Evolutionary conservation across 805 yeast species (phyloP).

Genomic region (Candida khao-thaluensis): DNA sequence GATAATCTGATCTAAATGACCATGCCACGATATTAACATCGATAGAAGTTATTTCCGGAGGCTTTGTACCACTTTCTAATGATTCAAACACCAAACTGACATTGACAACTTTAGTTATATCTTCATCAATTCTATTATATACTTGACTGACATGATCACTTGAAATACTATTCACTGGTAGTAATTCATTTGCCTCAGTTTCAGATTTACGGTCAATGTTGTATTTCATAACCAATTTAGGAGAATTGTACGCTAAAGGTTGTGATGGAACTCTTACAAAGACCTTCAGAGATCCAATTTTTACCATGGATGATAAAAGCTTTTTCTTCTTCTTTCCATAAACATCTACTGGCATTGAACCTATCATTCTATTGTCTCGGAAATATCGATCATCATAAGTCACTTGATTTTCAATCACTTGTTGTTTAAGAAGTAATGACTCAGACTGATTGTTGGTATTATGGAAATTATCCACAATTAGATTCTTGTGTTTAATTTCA

Average conservation of each 20-base stretch:
- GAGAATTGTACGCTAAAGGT: slow-evolving; percentile 36
- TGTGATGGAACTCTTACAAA: slow-evolving; percentile 34
- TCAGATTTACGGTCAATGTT: slow-evolving; percentile 20
- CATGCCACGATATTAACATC: slow-evolving; percentile 40
- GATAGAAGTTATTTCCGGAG: slow-evolving; percentile 34
- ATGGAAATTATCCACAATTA: slow-evolving; percentile 17
- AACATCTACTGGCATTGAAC: slow-evolving; percentile 22
- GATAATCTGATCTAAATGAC: slow-evolving; percentile 41
- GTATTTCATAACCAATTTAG: slow-evolving; percentile 36
- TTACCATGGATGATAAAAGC: slow-evolving; percentile 31
- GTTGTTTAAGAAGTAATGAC: slow-evolving; percentile 12
- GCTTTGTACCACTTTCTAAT: slow-evolving; percentile 21
- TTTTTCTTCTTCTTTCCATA: slow-evolving; percentile 38
- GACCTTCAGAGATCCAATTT: slow-evolving; percentile 34
- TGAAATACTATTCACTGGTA: slow-evolving; percentile 19
- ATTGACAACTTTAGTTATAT: slow-evolving; percentile 23
- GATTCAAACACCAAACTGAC: slow-evolving; percentile 29
- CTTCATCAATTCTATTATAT: slow-evolving; percentile 28
- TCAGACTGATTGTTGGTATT: slow-evolving; percentile 7
- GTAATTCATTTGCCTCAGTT: slow-evolving; percentile 12
- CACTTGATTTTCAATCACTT: slow-evolving; percentile 2
- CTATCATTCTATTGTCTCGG: slow-evolving; percentile 27
- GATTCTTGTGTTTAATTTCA: slow-evolving; percentile 34
- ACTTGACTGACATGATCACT: slow-evolving; percentile 27
- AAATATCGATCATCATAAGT: slow-evolving; percentile 11